Evolutionary conservation across 2,329 filamentous ascomycete genomes (phyloP), one percentile per base, ranked within the genome.

Genomic region (Periconia sp.): DNA sequence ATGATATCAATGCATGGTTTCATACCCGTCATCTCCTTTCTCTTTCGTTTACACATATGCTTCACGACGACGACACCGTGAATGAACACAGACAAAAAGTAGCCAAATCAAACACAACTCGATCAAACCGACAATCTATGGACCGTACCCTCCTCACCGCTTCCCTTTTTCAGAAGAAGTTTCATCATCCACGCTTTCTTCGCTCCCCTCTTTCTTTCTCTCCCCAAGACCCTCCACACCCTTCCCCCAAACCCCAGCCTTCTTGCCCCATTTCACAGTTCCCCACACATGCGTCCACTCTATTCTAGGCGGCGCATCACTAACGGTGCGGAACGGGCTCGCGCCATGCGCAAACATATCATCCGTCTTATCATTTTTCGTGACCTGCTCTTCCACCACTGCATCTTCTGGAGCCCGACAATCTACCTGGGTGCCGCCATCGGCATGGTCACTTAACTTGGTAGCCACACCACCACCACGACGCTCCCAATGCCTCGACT

Each of bases 401-500:
- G 18, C 56, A 41, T 35, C 10, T 10, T 40, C 46, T 27, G 5
- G 23, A 27, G 3, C 8, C 23, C 23, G 23, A 27, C 5, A 27
- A 27, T 27, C 17, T 20, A 6, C 20, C 11, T 31, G 14, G 19
- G 1, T 27, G 45, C 20, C 31, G n/a, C n/a, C 13, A 14, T 30
- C 11, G 17, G 43, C 14, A 40, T 2, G 9, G 17, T 27, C 3
- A 5, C 23, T 3, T 27, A 27, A 8, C 8, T 27, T 13, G 8
- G 27, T 9, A 35, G n/a, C 11, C 15, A 13, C n/a, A 47, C 13
- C 23, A 17, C 6, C 7, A 17, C 30, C 19, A 10, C 15, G 3
- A 18, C 64, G 60, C 66, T 91, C 88, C 89, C 89, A 91, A 62
- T 86, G 82, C 45, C 90, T 74, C 9, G 84, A 82, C 56, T 88